A percentile compares a stretch with the other conserved stretches of the same genome.
These are phyloP conservation scores for Crithidia bombi DNA, from an alignment of 208 protist species.

Conservation along the genomic window DNA sequence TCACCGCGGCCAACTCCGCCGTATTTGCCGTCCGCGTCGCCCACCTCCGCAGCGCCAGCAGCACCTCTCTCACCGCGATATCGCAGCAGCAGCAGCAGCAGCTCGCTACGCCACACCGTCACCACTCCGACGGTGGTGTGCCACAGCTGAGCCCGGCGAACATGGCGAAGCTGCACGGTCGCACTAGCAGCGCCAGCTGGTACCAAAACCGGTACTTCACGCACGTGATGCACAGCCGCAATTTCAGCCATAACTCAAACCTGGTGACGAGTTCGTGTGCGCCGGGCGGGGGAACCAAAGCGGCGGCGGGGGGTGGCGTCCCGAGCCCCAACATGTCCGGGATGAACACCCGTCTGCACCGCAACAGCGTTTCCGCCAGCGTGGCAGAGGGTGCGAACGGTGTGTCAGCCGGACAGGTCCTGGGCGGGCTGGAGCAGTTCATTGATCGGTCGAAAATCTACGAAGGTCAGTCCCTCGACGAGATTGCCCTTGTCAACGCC, in stretches of 20 bases:
- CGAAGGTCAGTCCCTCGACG: conserved; percentile 92
- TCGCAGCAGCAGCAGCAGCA: neutral
- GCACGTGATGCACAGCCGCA: conserved; percentile 41
- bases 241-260: conserved; percentile 18
- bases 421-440: conserved; percentile 30
- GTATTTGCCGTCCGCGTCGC: neutral
- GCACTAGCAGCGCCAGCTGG: conserved; percentile 64
- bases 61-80: neutral
- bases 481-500: conserved; percentile 89
- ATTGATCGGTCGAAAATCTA: conserved; percentile 80
- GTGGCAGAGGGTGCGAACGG: neutral
- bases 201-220: conserved; percentile 52
- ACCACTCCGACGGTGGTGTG: neutral
- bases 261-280: neutral
- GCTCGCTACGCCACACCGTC: neutral
- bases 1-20: conserved; percentile 8
- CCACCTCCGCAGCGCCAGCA: conserved; percentile 17
- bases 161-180: conserved; percentile 45
- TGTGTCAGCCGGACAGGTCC: neutral
- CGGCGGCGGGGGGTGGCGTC: neutral
- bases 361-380: conserved; percentile 7
- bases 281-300: neutral
- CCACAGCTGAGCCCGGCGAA: neutral
- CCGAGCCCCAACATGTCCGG: neutral
- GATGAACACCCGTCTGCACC: conserved; percentile 2